phyloP scores from a whole-genome alignment of 2,329 filamentous ascomycete genomes.

The Tolypocladium sp. region DNA sequence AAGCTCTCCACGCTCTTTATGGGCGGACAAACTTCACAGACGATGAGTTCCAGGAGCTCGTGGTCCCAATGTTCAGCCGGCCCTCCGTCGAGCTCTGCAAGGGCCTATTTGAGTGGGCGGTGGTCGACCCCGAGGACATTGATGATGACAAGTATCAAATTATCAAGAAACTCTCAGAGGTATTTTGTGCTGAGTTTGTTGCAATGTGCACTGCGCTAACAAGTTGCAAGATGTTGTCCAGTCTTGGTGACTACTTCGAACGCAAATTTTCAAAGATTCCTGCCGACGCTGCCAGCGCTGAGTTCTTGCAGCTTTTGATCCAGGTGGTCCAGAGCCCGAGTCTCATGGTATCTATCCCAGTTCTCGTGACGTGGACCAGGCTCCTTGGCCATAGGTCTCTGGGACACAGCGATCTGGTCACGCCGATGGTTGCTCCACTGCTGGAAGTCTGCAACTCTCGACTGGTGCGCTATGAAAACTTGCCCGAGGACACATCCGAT shows the following conservation, averaged over 20 bases:
- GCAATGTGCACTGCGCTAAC: slow-evolving; percentile 3
- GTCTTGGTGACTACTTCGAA: slow-evolving; percentile 75
- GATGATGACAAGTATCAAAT: slow-evolving; percentile 89
- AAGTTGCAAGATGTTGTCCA: slow-evolving; percentile 62
- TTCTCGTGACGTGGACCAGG: slow-evolving; percentile 82
- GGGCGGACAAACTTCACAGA: slow-evolving; percentile 64
- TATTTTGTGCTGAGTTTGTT: slow-evolving; percentile 25
- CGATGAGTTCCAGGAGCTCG: slow-evolving; percentile 68
- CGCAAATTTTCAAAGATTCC: slow-evolving; percentile 63
- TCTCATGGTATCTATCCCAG: slow-evolving; percentile 85
- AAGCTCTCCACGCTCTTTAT: slow-evolving; percentile 78
- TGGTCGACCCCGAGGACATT: slow-evolving; percentile 70
- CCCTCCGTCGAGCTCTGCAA: slow-evolving; percentile 62
- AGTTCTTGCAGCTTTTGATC: slow-evolving; percentile 72
- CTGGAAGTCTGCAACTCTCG: slow-evolving; percentile 77
- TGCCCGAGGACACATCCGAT: slow-evolving; percentile 75
- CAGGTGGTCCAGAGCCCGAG: slow-evolving; percentile 76
- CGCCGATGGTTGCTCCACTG: slow-evolving; percentile 61
- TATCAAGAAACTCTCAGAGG: slow-evolving; percentile 89
- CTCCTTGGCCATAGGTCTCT: slow-evolving; percentile 66
- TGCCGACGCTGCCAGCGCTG: slow-evolving; percentile 53
- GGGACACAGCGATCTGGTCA: slow-evolving; percentile 50
- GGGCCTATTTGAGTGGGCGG: slow-evolving; percentile 70
- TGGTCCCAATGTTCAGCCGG: slow-evolving; percentile 70
- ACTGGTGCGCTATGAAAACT: slow-evolving; percentile 76